Percentiles rank a stretch among this genome's conserved stretches.
Conservation (phyloP, 495 filamentous ascomycete species). For the Ascodesmis nigricans region DNA sequence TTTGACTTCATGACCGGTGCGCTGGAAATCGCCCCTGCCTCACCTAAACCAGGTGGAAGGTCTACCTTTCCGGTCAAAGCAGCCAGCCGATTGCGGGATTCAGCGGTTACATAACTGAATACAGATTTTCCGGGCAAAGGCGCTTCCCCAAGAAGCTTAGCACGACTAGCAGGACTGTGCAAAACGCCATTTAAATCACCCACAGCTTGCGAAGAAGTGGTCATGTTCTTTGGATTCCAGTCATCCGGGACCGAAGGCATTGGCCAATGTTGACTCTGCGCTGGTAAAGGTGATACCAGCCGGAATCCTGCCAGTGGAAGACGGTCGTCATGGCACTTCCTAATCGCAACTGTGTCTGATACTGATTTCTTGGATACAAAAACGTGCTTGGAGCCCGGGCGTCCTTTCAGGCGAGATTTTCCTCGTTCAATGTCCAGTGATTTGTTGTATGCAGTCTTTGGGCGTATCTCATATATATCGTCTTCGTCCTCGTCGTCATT, state of each 20-base stretch:
- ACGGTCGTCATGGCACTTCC: constrained; percentile 75
- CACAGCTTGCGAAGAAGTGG: no score
- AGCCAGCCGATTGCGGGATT: constrained; percentile 54
- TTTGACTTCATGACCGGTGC: constrained; percentile 10
- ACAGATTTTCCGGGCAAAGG: constrained; percentile 79
- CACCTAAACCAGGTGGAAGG: constrained; percentile 54
- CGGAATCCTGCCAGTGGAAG: constrained; percentile 70
- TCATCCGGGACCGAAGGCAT: constrained; percentile 52
- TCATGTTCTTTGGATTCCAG: no score
- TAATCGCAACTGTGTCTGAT: constrained; percentile 32
- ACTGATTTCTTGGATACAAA: constrained; percentile 57
- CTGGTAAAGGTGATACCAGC: no score
- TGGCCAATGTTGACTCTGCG: constrained; percentile 26
- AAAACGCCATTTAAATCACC: no score
- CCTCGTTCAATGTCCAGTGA: constrained; percentile 61
- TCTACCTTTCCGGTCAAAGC: constrained; percentile 51
- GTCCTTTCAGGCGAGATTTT: constrained; percentile 63
- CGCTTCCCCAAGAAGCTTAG: constrained; percentile 59
- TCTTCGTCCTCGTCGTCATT: constrained; percentile 98
- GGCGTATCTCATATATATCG: constrained; percentile 81
- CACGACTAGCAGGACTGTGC: no score
- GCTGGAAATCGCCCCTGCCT: constrained; percentile 25
- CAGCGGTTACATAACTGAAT: constrained; percentile 76
- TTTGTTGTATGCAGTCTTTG: constrained; percentile 73
- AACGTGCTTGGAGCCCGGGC: constrained; percentile 45